A percentile compares a stretch with the other conserved stretches of the same genome.
Evolutionary conservation across 2,329 filamentous ascomycete genomes (phyloP).

Genomic region (Aureobasidium namibiae): DNA sequence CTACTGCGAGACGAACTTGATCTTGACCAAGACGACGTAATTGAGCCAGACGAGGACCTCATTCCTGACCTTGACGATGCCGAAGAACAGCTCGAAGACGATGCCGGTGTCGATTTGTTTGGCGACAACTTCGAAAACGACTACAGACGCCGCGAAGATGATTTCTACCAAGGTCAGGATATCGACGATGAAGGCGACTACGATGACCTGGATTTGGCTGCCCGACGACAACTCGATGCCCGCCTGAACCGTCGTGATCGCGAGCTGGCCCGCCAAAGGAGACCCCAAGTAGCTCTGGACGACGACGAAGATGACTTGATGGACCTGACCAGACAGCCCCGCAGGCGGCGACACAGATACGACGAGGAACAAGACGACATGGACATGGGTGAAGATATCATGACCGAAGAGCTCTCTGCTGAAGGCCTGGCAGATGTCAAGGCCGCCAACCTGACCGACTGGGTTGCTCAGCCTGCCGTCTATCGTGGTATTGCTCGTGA

Average conservation of each 20-base stretch:
- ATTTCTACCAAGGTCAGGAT: slow-evolving; percentile 59
- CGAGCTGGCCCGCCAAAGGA: slow-evolving; percentile 58
- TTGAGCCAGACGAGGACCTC: slow-evolving; percentile 61
- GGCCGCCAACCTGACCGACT: slow-evolving; percentile 84
- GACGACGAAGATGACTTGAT: slow-evolving; percentile 78
- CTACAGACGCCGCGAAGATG: slow-evolving; percentile 46
- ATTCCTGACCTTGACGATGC: slow-evolving; percentile 57
- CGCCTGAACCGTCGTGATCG: slow-evolving; percentile 66
- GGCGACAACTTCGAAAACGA: slow-evolving; percentile 59
- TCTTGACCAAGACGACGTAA: slow-evolving; percentile 57
- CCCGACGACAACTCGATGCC: slow-evolving; percentile 62
- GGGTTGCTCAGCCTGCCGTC: slow-evolving; percentile 84
- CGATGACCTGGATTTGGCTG: slow-evolving; percentile 58
- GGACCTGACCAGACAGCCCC: slow-evolving; percentile 77
- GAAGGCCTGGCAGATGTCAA: slow-evolving; percentile 91
- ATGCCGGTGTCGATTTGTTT: slow-evolving; percentile 64
- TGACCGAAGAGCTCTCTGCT: slow-evolving; percentile 89
- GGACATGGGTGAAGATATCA: slow-evolving; percentile 83
- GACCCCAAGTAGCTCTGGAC: slow-evolving; percentile 62
- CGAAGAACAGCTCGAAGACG: slow-evolving; percentile 62
- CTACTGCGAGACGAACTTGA: slow-evolving; percentile 58
- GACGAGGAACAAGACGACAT: slow-evolving; percentile 88
- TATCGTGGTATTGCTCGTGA: slow-evolving; percentile 90
- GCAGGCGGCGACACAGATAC: slow-evolving; percentile 78
- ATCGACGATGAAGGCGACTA: slow-evolving; percentile 74